Base-by-base conservation (phyloP, 306 rosid species). In the Vicia sativa region DNA sequence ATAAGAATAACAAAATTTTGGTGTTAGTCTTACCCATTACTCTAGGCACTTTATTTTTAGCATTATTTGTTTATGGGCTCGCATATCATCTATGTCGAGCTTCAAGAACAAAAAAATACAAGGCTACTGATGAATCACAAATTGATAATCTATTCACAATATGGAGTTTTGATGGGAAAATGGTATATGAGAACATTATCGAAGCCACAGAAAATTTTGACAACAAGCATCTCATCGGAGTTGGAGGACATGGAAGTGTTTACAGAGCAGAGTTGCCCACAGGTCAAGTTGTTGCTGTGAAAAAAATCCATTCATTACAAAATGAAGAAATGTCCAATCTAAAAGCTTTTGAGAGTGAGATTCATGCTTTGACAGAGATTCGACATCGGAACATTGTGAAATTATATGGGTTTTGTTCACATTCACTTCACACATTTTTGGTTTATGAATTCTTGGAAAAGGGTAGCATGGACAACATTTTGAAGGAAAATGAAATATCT, bases 91-190 rank as follows among this genome's bases (percentile, higher is more conserved):
- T 21, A 21, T 52, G 4, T 0, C 2, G 0, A 21, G 11, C 7
- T 4, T 52, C 58, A 52, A 21, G 15, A 7, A 21, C 7, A 11
- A 16, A 19, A 50, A 29, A 52, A 11, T 0, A 3, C 13, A 52
- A 11, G 9, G 0, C 3, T 4, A 0, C 8, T 0, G 34, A 21
- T 4, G 58, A 21, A 11, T 3, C 3, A 0, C 15, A 23, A 0
- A 2, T 3, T 52, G 3, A 1, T 21, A 52, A 52, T 52, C 3
- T 52, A 1, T 52, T 52, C 21, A 0, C 15, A 4, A 52, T 52
- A 10, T 52, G 58, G 58, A 52, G 58, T 11, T 52, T 52, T 21
- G 58, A 52, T 52, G 58, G 58, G 58, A 4, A 21, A 52, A 52
- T 21, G 34, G 58, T 52, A 7, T 21, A 52, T 10, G 58, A 52